These are phyloP conservation scores for Tricholoma terreum DNA, from an alignment of 768 basidiomycete species.

Conservation along the genomic window DNA sequence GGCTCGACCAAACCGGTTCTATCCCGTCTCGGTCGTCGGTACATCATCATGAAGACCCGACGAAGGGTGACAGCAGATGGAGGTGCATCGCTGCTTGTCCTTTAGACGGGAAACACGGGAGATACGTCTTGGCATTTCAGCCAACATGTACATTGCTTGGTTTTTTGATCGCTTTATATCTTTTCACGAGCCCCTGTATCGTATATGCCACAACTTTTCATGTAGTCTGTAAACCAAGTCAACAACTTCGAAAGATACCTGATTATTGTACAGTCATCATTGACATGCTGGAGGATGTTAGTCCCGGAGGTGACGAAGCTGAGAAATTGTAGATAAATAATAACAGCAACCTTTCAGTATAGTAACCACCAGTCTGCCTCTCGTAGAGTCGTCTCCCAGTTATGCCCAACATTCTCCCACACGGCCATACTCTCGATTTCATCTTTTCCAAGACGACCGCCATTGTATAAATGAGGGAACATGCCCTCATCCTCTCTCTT, in stretches of 20 bases:
- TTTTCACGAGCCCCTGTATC: too few species aligned
- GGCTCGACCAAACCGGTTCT: conserved; percentile 19
- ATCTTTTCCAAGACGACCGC: conserved; percentile 37
- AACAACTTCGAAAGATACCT: background rate
- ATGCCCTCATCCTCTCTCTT: conserved; percentile 43
- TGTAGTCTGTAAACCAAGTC: too few species aligned
- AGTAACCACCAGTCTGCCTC: conserved; percentile 7
- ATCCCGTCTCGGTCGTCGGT: conserved; percentile 53
- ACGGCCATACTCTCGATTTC: conserved; percentile 43
- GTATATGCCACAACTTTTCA: too few species aligned
- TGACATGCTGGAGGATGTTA: background rate
- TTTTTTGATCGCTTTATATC: background rate
- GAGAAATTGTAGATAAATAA: too few species aligned
- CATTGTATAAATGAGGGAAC: conserved; percentile 57
- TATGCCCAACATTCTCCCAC: conserved; percentile 23
- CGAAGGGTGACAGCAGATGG: conserved; percentile 62
- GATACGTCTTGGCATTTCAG: background rate
- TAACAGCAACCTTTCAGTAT: background rate
- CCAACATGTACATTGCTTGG: conserved; percentile 8
- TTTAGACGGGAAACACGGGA: conserved; percentile 11
- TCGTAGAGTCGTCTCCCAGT: conserved; percentile 29
- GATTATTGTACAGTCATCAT: background rate
- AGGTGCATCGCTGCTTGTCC: conserved; percentile 54
- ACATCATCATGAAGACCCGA: conserved; percentile 59
- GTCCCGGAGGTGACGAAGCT: too few species aligned